Evolutionary conservation across 169 alveolate species (phyloP).

Genomic region (Perkinsus chesapeaki): DNA sequence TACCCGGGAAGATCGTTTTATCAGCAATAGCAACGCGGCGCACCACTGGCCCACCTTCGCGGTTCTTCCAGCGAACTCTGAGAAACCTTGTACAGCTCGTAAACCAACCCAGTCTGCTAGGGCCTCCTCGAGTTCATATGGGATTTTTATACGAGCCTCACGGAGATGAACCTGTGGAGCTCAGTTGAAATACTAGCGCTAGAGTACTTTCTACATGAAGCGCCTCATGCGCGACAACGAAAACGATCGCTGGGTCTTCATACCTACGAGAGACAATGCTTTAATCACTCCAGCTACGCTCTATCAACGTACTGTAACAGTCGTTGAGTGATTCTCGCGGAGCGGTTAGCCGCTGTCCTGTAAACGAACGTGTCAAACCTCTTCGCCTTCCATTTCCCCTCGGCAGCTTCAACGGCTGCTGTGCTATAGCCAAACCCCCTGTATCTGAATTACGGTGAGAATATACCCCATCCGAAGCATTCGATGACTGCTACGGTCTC

Average conservation of each 20-base stretch:
- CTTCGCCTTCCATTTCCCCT: not conserved
- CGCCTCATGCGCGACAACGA: not conserved
- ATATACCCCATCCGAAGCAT: not conserved
- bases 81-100: not conserved
- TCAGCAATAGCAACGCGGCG: not conserved
- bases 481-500: not conserved
- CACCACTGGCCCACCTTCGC: not conserved
- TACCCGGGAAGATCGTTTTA: not conserved
- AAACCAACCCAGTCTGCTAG: not conserved
- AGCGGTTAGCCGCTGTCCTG: not conserved
- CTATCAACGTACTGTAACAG: not conserved
- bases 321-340: not conserved
- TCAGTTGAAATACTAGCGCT: not conserved
- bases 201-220: not conserved
- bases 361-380: not conserved
- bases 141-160: not conserved
- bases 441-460: not conserved
- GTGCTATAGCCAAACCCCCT: not conserved
- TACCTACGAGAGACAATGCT: not conserved
- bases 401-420: not conserved
- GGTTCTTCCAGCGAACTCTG: not conserved
- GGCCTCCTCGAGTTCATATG: not conserved
- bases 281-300: not conserved
- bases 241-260: not conserved
- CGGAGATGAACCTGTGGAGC: not conserved